phyloP scores from a whole-genome alignment of 1,139 yeast species.

The Blastobotrys proliferans region DNA sequence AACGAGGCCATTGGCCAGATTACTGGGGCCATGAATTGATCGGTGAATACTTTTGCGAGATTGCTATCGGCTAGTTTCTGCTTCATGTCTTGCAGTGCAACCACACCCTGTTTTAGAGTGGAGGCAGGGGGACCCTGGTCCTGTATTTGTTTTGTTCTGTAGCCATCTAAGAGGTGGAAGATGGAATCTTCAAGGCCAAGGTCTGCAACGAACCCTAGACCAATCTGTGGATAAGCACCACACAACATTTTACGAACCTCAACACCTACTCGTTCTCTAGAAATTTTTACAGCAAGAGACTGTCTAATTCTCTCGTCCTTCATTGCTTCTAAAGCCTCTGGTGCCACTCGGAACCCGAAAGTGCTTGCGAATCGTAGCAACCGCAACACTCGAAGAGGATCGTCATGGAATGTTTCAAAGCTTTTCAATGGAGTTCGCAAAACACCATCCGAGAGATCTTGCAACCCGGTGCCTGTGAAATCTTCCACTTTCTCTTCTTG shows the following conservation, averaged over 20 bases:
- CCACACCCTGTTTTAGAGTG: constrained; percentile 8
- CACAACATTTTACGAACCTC: constrained; percentile 73
- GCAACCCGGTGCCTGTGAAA: constrained; percentile 68
- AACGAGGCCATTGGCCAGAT: constrained; percentile 28
- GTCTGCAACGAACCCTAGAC: constrained; percentile 54
- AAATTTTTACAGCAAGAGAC: constrained; percentile 67
- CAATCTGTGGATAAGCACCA: constrained; percentile 62
- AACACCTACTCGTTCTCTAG: constrained; percentile 85
- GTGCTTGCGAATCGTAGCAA: constrained; percentile 81
- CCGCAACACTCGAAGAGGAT: constrained; percentile 84
- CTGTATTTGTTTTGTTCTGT: neutral
- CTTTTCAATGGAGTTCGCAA: constrained; percentile 88
- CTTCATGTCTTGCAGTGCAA: neutral
- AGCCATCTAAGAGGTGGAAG: constrained; percentile 35
- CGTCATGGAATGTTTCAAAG: constrained; percentile 79
- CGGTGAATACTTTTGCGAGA: neutral
- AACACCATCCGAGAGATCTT: constrained; percentile 65
- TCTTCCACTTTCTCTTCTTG: constrained; percentile 70
- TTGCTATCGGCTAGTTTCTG: neutral
- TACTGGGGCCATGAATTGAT: neutral
- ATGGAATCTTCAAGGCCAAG: constrained; percentile 56
- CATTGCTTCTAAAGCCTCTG: constrained; percentile 64
- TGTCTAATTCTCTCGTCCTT: constrained; percentile 49
- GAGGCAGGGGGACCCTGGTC: neutral
- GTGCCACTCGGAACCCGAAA: constrained; percentile 63